These are phyloP conservation scores for Phytophthora fragariaefolia DNA, from an alignment of 352 stramenopile species.

Conservation along the genomic window DNA sequence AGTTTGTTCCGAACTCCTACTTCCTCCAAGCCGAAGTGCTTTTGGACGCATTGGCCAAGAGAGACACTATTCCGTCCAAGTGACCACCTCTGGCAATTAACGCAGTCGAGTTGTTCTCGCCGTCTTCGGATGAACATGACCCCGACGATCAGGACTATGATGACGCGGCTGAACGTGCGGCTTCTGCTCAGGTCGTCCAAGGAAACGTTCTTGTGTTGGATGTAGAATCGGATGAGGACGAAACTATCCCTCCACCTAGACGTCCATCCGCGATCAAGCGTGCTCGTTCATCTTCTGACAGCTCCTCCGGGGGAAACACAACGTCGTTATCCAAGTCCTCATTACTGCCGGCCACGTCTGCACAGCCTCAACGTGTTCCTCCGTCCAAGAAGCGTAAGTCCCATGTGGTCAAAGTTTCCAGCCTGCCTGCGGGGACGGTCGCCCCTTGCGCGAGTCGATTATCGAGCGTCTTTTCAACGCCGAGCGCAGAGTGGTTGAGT, in stretches of 20 bases:
- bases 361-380: no score
- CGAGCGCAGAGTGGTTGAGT: not conserved
- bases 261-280: no score
- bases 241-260: no score
- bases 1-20: not conserved
- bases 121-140: no score
- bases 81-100: not conserved
- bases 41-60: not conserved
- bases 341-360: no score
- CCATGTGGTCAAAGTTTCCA: not conserved
- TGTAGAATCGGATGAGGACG: no score
- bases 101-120: not conserved
- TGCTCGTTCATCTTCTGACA: no score
- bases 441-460: no score
- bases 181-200: no score
- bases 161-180: not conserved
- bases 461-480: not conserved
- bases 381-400: not conserved
- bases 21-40: not conserved
- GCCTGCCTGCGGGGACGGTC: not conserved
- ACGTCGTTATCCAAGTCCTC: no score
- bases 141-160: not conserved
- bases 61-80: not conserved
- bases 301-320: no score
- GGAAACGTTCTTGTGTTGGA: no score